Conservation (phyloP, 805 yeast genomes). For the Cyberlindnera mrakii region DNA sequence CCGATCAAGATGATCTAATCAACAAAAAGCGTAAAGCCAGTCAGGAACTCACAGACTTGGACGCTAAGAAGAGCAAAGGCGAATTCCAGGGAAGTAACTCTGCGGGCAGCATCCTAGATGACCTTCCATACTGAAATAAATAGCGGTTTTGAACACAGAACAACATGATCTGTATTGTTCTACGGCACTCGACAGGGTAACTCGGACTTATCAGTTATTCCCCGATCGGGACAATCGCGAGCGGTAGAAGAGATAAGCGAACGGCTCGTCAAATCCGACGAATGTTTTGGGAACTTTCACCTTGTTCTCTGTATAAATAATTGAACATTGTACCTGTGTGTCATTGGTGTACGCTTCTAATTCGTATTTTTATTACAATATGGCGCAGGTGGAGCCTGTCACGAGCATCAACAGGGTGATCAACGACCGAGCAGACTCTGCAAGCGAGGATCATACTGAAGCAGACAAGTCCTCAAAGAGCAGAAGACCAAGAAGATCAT, state of each 20-base stretch:
- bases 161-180: too few species aligned
- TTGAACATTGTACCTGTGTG: too few species aligned
- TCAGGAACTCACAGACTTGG: conserved; percentile 15
- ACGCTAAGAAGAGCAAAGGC: conserved; percentile 12
- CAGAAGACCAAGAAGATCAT: conserved; percentile 36
- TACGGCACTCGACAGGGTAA: conserved; percentile 2
- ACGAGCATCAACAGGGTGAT: conserved; percentile 1
- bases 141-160: too few species aligned
- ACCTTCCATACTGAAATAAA: conserved; percentile 13
- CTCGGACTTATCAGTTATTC: conserved; percentile 14
- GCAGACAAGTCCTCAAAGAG: not conserved
- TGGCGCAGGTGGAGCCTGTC: not conserved
- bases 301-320: too few species aligned
- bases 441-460: not conserved
- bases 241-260: conserved; percentile 2
- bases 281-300: not conserved
- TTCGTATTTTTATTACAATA: too few species aligned
- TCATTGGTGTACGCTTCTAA: not conserved
- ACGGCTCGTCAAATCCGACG: not conserved
- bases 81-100: conserved; percentile 1
- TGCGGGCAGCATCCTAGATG: conserved; percentile 1
- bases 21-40: conserved; percentile 18
- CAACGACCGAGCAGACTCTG: not conserved
- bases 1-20: conserved; percentile 3
- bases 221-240: conserved; percentile 8